phyloP scores from a whole-genome alignment of 2,329 filamentous ascomycete species.

The Curvularia spicifera region DNA sequence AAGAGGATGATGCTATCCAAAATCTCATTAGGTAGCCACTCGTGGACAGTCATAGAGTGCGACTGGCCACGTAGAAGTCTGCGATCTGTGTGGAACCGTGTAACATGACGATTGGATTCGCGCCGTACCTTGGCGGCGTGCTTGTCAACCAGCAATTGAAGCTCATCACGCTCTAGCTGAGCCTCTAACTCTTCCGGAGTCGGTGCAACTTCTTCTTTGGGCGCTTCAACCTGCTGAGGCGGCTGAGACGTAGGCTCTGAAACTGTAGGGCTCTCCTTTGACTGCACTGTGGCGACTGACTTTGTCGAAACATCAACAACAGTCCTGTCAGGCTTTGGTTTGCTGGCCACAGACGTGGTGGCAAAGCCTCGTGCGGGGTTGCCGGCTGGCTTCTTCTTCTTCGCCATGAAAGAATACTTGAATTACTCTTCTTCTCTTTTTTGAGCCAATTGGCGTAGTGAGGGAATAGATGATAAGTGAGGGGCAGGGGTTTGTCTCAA shows the following conservation, averaged over 20 bases:
- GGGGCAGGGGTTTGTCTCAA: constrained; percentile 20
- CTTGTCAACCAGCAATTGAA: constrained; percentile 87
- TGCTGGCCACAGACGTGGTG: constrained; percentile 89
- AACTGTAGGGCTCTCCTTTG: constrained; percentile 24
- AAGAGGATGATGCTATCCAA: constrained; percentile 78
- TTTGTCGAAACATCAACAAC: constrained; percentile 27
- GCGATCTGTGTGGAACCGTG: constrained; percentile 82
- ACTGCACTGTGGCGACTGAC: constrained; percentile 12
- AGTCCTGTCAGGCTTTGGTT: constrained; percentile 61
- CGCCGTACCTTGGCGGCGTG: constrained; percentile 77
- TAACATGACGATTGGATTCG: constrained; percentile 77
- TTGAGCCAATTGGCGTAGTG: neutral
- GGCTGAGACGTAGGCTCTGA: constrained; percentile 15
- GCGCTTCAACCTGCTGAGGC: constrained; percentile 26
- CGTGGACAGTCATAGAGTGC: constrained; percentile 71
- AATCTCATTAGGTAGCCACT: constrained; percentile 82
- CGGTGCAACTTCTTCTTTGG: constrained; percentile 52
- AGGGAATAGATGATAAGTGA: neutral
- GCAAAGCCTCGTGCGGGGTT: constrained; percentile 94
- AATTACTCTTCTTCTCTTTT: neutral
- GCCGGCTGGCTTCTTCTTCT: constrained; percentile 87
- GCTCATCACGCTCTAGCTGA: constrained; percentile 86
- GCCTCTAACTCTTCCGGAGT: constrained; percentile 88
- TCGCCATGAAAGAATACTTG: constrained; percentile 67
- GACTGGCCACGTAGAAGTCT: constrained; percentile 81